Conservation (phyloP, 441 rosid species). For the Mallotus japonicus region DNA sequence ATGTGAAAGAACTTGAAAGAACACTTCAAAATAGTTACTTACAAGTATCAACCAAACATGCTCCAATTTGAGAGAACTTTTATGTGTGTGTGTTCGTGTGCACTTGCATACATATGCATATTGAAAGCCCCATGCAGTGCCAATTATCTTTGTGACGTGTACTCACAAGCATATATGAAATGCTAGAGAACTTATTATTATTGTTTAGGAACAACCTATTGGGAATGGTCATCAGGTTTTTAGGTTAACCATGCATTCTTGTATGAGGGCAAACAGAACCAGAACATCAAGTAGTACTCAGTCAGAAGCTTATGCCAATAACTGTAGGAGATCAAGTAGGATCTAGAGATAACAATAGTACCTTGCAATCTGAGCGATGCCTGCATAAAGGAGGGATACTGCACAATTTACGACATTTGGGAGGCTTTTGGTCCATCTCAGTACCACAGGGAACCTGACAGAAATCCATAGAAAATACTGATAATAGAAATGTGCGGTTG, state of each 20-base stretch:
- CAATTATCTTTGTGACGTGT: background rate
- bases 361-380: constrained; percentile 70
- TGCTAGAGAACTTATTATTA: background rate
- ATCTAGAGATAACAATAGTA: constrained; percentile 27
- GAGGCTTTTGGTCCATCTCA: constrained; percentile 86
- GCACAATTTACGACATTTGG: constrained; percentile 79
- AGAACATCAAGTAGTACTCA: background rate
- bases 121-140: background rate
- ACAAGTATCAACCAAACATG: background rate
- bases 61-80: background rate
- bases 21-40: background rate
- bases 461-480: constrained; percentile 16
- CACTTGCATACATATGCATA: background rate
- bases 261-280: background rate
- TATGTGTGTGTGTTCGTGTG: too few species aligned
- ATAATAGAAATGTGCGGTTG: background rate
- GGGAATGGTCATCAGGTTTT: background rate
- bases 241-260: background rate
- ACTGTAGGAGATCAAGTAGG: background rate
- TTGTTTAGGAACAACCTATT: background rate
- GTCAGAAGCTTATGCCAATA: constrained; percentile 5
- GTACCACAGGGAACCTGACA: constrained; percentile 93
- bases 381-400: constrained; percentile 59
- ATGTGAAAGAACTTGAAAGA: background rate
- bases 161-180: background rate